Evolutionary conservation across 2,329 filamentous ascomycete species (phyloP).

Genomic region (Verticillium dahliae): DNA sequence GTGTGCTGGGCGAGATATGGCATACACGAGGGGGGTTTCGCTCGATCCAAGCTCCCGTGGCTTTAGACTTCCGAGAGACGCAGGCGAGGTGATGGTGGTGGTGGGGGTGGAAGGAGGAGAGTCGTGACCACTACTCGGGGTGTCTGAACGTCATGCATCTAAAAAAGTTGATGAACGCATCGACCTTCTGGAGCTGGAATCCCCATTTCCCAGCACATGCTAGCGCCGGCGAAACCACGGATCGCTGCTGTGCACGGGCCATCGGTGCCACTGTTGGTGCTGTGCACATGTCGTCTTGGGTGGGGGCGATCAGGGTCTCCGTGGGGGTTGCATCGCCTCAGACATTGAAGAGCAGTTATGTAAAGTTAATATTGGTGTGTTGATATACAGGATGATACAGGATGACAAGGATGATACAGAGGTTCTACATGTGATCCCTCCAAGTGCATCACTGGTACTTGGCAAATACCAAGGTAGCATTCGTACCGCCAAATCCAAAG

Average conservation of each 20-base stretch:
- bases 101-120: not conserved
- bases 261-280: no score
- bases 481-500: constrained; percentile 96
- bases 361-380: not conserved
- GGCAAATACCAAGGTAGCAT: constrained; percentile 79
- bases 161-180: constrained; percentile 12
- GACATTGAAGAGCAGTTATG: no score
- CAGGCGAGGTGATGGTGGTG: not conserved
- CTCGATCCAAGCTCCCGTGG: not conserved
- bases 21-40: not conserved
- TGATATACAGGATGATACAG: not conserved
- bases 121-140: constrained; percentile 1
- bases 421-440: not conserved
- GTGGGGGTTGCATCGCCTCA: not conserved
- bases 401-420: not conserved
- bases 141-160: constrained; percentile 12
- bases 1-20: not conserved
- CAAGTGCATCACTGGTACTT: constrained; percentile 2
- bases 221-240: constrained; percentile 12
- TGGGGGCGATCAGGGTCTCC: not conserved
- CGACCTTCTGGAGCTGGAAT: constrained; percentile 5
- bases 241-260: not conserved
- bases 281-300: no score
- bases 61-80: not conserved
- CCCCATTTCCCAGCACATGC: not conserved